Evolutionary conservation across 768 basidiomycete genomes (phyloP).

Genomic region (Boletellus sp.): DNA sequence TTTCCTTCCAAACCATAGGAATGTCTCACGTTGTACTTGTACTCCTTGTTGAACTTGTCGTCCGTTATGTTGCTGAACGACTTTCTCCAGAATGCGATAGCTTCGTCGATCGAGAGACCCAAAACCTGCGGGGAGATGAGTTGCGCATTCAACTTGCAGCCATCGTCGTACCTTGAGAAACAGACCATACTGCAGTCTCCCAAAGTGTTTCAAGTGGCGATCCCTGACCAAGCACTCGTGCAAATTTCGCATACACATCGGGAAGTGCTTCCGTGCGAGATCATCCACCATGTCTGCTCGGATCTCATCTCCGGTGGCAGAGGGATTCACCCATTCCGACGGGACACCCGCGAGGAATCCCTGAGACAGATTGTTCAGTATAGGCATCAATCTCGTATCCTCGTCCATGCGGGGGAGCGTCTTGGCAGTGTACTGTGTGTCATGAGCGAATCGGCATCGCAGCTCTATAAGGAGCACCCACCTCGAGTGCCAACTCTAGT

Average conservation of each 20-base stretch:
- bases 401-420: conserved; percentile 89
- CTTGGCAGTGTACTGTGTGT: conserved; percentile 70
- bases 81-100: conserved; percentile 88
- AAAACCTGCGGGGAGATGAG: conserved; percentile 55
- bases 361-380: conserved; percentile 87
- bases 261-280: conserved; percentile 84
- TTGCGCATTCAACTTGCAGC: not conserved
- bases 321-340: conserved; percentile 68
- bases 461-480: conserved; percentile 30
- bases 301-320: conserved; percentile 59
- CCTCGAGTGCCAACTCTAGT: conserved; percentile 74
- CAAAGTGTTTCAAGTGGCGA: conserved; percentile 89
- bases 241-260: conserved; percentile 89
- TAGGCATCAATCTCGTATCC: conserved; percentile 84
- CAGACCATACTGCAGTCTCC: conserved; percentile 84
- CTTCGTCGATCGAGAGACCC: conserved; percentile 92
- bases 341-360: conserved; percentile 91
- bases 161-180: conserved; percentile 78
- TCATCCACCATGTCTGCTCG: conserved; percentile 95
- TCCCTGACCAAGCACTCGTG: conserved; percentile 76
- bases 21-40: conserved; percentile 96
- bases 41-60: conserved; percentile 96
- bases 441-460: conserved; percentile 8
- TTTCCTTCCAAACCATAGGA: conserved; percentile 92
- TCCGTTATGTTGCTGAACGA: conserved; percentile 78